A percentile compares a stretch with the other conserved stretches of the same genome.
Evolutionary conservation across 768 basidiomycete genomes (phyloP).

Genomic region (Lactifluus hygrophoroides): DNA sequence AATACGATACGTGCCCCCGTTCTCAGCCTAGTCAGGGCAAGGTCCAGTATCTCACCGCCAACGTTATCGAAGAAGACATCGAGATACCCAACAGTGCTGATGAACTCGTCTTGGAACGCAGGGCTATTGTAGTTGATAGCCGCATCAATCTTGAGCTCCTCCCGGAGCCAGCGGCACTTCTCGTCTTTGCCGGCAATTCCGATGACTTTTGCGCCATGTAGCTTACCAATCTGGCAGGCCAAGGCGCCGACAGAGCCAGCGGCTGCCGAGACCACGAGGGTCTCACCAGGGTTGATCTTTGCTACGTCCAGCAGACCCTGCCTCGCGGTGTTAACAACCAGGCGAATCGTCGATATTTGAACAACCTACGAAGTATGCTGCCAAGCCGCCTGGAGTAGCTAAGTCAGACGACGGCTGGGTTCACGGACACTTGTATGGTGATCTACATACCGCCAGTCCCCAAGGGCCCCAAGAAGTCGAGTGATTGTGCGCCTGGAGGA

Average conservation of each 20-base stretch:
- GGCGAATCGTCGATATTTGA: neutral
- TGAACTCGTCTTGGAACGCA: constrained; percentile 66
- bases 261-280: constrained; percentile 86
- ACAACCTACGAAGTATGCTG: constrained; percentile 76
- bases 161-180: constrained; percentile 80
- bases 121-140: constrained; percentile 83
- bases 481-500: constrained; percentile 47
- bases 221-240: constrained; percentile 81
- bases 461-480: constrained; percentile 77
- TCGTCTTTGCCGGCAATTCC: constrained; percentile 80
- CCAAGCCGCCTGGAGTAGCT: constrained; percentile 45
- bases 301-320: constrained; percentile 82
- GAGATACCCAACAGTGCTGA: constrained; percentile 56
- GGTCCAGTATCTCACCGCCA: constrained; percentile 75
- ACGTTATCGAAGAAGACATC: no score
- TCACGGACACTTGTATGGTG: neutral
- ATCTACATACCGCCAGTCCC: constrained; percentile 56
- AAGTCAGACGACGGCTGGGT: neutral
- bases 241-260: constrained; percentile 82
- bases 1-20: no score
- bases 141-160: constrained; percentile 74
- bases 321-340: constrained; percentile 3
- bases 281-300: constrained; percentile 75
- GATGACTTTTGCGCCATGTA: no score
- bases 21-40: constrained; percentile 65